Base-by-base conservation (phyloP, 768 basidiomycete species). In the Kwoniella dendrophila region DNA sequence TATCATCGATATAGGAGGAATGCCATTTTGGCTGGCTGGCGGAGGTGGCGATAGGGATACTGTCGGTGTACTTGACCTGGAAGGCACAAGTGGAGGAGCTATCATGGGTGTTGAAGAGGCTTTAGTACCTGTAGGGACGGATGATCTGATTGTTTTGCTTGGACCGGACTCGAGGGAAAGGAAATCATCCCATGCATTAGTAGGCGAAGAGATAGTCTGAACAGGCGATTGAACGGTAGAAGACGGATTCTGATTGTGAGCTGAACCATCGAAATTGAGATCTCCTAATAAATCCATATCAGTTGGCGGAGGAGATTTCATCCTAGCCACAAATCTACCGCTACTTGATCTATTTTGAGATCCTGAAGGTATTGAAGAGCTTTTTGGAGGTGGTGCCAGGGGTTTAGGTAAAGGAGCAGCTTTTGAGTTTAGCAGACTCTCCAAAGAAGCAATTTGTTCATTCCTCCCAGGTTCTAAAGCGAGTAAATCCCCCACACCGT, bases 401-500 rank as follows among this genome's bases (percentile, higher is more conserved):
- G 72, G 71, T 41, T 56, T 52, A 24, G 75, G 75, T 43, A 74
- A 43, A 8, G 70, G 55, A 2, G 67, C 51, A 8, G 68, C 59
- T 33, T 60, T 70, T 1, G 68, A 54, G 10, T 61, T 64, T 18
- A 78, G 56, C 63, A 78, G 66, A 20, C 63, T 62, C 40, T 78
- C 75, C 22, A 78, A 55, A 53, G 67, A 62, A 0, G 73, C 65
- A 16, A 75, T 71, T 41, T 68, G 60, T 40, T 72, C 67, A 4
- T 53, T 57, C 18, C 63, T 33, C 1, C 65, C 70, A 0, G 58
- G 40, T 22, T 72, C 68, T 11, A 73, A 5, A 1, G 59, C 59
- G 38, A 75, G 64, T 85, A 87, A 57, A 81, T 82, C 74, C 87
- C 88, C 33, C 85, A 85, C 60, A 16, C 68, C 73, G 20, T 41